Conservation (phyloP, 2,329 filamentous ascomycete species). For the Colletotrichum tropicale region DNA sequence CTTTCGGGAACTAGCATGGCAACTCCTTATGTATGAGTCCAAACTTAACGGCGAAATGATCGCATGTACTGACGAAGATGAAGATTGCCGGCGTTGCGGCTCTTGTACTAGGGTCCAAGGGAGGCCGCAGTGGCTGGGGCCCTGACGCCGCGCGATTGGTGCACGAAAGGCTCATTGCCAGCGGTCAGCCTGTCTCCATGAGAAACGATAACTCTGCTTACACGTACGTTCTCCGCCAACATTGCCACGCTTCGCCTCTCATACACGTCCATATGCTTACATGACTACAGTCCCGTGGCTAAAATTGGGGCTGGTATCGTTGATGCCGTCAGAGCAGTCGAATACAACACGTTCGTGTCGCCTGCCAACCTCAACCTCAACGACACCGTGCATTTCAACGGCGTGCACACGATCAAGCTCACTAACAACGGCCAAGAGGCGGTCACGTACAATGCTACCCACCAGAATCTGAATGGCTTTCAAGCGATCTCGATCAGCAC, state of each 20-base stretch:
- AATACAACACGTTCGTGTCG: constrained; percentile 39
- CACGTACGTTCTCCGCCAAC: rapidly evolving
- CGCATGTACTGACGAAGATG: not conserved
- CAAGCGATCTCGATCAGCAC: not conserved
- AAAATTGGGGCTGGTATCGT: constrained; percentile 44
- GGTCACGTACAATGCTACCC: constrained; percentile 33
- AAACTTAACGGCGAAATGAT: not conserved
- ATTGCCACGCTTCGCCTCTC: not conserved
- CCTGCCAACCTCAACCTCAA: constrained; percentile 43
- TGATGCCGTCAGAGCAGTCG: constrained; percentile 42
- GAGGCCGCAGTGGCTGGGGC: constrained; percentile 30
- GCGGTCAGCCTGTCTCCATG: not conserved
- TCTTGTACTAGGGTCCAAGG: constrained; percentile 33
- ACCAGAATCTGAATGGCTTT: not conserved
- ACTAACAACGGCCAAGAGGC: constrained; percentile 37
- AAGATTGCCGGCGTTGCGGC: constrained; percentile 44
- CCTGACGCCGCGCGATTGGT: constrained; percentile 28
- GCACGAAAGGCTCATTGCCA: constrained; percentile 27
- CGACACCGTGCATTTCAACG: constrained; percentile 44
- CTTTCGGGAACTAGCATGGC: constrained; percentile 52
- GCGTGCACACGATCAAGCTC: constrained; percentile 28
- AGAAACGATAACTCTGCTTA: not conserved
- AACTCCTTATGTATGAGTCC: constrained; percentile 35
- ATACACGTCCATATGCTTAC: not conserved
- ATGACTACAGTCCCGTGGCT: not conserved